These are phyloP conservation scores for Capsaspora owczarzaki DNA, from an alignment of 78 protist genomes.

Conservation along the genomic window DNA sequence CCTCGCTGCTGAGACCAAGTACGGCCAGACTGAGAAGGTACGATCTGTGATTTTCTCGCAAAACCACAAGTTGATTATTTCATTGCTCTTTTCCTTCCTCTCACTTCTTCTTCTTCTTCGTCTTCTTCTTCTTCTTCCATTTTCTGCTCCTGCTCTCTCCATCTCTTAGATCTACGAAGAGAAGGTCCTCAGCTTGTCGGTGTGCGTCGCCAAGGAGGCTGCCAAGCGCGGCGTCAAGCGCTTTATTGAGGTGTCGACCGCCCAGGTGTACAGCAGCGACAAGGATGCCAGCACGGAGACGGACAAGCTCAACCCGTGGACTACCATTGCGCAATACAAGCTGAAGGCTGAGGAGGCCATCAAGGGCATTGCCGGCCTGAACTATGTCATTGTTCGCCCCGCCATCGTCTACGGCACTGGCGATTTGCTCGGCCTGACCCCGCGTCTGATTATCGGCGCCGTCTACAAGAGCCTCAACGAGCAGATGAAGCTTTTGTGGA, in stretches of 20 bases:
- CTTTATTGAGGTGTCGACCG: conserved; percentile 85
- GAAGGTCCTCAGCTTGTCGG: conserved; percentile 37
- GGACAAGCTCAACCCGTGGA: conserved; percentile 71
- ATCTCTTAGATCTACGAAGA: conserved; percentile 48
- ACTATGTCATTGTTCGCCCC: conserved; percentile 80
- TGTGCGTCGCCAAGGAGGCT: conserved; percentile 55
- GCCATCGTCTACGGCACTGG: conserved; percentile 91
- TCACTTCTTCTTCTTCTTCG: too few species aligned
- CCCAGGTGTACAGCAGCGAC: conserved; percentile 72
- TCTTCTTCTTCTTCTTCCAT: background rate
- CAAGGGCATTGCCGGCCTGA: conserved; percentile 33
- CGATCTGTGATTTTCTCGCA: background rate
- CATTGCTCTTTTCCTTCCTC: too few species aligned
- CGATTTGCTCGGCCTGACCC: conserved; percentile 81
- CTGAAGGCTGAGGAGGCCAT: conserved; percentile 69
- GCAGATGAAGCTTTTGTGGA: conserved; percentile 84
- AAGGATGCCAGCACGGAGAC: conserved; percentile 63
- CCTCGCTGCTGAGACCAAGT: conserved; percentile 83
- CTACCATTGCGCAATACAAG: conserved; percentile 55
- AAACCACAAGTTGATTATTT: too few species aligned
- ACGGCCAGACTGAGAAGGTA: conserved; percentile 60
- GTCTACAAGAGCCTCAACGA: conserved; percentile 77
- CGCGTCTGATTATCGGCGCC: conserved; percentile 85
- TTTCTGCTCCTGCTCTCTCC: background rate
- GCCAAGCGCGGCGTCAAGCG: conserved; percentile 42